Conservation (phyloP, 768 basidiomycete genomes). For the Myochromella boudieri region DNA sequence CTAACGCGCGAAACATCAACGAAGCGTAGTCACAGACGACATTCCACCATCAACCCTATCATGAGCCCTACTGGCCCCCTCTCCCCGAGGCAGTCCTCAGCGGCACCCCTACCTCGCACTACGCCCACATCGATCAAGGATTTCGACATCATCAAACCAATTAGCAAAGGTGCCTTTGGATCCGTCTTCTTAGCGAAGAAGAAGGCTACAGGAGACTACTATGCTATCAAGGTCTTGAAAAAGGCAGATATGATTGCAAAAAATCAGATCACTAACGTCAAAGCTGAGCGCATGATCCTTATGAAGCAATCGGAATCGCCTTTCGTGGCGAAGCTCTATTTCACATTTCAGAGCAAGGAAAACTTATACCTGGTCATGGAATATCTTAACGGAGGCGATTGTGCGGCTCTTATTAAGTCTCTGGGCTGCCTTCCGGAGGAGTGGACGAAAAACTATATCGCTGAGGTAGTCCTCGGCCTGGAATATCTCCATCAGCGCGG, state of each 20-base stretch:
- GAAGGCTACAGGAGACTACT: conserved; percentile 97
- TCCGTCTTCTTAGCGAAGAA: conserved; percentile 99
- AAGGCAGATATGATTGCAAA: conserved; percentile 99
- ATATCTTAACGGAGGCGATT: conserved; percentile 97
- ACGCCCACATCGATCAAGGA: conserved; percentile 95
- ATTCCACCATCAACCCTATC: conserved; percentile 68
- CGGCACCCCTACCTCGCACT: conserved; percentile 74
- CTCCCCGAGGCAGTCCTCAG: conserved; percentile 84
- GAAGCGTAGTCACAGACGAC: conserved; percentile 65
- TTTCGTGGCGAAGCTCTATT: conserved; percentile 96
- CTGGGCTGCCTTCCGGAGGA: conserved; percentile 93
- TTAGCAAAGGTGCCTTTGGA: conserved; percentile 98
- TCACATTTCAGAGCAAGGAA: conserved; percentile 99
- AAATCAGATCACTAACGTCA: conserved; percentile 99
- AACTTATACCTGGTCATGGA: conserved; percentile 99
- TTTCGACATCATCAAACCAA: conserved; percentile 99
- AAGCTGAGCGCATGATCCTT: conserved; percentile 98
- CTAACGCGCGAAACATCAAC: conserved; percentile 45
- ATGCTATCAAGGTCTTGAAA: conserved; percentile 99
- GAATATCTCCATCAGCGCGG: conserved; percentile 96
- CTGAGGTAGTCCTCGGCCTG: conserved; percentile 92
- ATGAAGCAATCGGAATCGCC: conserved; percentile 99
- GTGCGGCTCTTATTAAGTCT: conserved; percentile 94
- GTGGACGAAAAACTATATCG: conserved; percentile 95
- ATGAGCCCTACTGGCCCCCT: conserved; percentile 67